These are phyloP conservation scores for Mallotus nudiflorus DNA, from an alignment of 345 rosid genomes.

Conservation along the genomic window DNA sequence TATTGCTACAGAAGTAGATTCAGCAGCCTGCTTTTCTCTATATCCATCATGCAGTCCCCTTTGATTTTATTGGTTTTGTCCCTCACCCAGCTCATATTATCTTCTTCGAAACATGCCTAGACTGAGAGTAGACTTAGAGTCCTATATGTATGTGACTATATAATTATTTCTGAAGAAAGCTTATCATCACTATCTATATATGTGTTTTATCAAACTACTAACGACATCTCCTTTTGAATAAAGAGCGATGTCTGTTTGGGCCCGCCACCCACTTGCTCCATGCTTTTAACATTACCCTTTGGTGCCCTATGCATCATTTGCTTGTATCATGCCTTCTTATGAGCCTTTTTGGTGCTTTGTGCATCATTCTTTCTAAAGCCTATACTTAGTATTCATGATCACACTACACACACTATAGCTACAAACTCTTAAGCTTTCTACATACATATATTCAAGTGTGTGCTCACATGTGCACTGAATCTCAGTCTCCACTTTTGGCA, in stretches of 20 bases:
- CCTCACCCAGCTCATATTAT: no score
- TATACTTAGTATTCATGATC: slow-evolving; percentile 17
- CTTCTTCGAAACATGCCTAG: no score
- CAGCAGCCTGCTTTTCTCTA: no score
- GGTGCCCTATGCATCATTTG: slow-evolving; percentile 18
- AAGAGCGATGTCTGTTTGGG: slow-evolving; percentile 34
- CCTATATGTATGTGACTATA: not conserved
- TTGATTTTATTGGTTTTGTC: no score
- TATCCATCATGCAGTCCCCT: no score
- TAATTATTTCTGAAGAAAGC: no score
- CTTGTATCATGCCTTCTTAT: slow-evolving; percentile 28
- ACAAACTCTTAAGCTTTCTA: not conserved
- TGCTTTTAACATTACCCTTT: no score
- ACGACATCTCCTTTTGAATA: slow-evolving; percentile 12
- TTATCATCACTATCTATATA: no score
- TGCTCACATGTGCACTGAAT: not conserved
- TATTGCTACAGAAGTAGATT: no score
- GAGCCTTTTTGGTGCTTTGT: slow-evolving; percentile 21
- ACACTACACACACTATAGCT: not conserved
- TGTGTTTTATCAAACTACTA: not conserved
- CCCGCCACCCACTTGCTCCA: slow-evolving; percentile 46
- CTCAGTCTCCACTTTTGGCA: not conserved
- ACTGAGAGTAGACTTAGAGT: no score
- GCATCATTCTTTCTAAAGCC: slow-evolving; percentile 23
- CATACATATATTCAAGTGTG: not conserved